Percentiles rank a stretch among this genome's conserved stretches.
Conservation (phyloP, 2,329 filamentous ascomycete genomes). For the Calonectria hawksworthii region DNA sequence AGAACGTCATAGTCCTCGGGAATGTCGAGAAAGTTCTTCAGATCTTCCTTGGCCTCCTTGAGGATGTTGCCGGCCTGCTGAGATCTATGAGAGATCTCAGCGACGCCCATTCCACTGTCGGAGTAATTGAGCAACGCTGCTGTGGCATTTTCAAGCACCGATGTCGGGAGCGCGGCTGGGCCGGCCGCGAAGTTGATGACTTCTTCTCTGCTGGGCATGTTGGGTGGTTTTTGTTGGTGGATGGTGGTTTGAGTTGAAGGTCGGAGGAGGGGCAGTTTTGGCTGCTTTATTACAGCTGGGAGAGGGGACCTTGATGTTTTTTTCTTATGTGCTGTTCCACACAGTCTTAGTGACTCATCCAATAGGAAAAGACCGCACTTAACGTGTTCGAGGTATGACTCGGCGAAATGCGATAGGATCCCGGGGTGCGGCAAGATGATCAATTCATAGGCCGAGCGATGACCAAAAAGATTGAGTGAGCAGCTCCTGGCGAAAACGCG, state of each 20-base stretch:
- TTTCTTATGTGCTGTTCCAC: background rate
- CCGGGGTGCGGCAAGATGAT: background rate
- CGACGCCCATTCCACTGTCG: slow-evolving; percentile 84
- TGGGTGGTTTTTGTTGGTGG: slow-evolving; percentile 2
- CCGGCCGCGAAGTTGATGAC: slow-evolving; percentile 92
- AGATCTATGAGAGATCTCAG: slow-evolving; percentile 92
- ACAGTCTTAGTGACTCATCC: background rate
- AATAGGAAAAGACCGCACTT: background rate
- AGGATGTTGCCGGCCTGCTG: slow-evolving; percentile 83
- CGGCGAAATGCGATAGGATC: background rate
- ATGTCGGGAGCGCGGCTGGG: slow-evolving; percentile 86
- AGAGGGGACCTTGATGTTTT: background rate
- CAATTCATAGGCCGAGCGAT: slow-evolving; percentile 13
- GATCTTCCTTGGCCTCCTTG: slow-evolving; percentile 80
- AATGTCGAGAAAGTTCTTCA: slow-evolving; percentile 82
- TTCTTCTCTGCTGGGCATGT: slow-evolving; percentile 80
- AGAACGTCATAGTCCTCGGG: slow-evolving; percentile 89
- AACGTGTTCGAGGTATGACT: background rate
- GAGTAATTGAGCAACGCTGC: slow-evolving; percentile 86
- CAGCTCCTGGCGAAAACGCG: background rate
- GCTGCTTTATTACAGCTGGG: background rate
- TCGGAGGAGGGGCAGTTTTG: slow-evolving; percentile 25
- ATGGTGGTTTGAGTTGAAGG: slow-evolving; percentile 6
- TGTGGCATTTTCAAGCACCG: slow-evolving; percentile 83
- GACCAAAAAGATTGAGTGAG: slow-evolving; percentile 20